Percentiles rank a stretch among this genome's conserved stretches.
phyloP scores from a whole-genome alignment of 2,329 filamentous ascomycete genomes.

The Gnomoniopsis sp. region DNA sequence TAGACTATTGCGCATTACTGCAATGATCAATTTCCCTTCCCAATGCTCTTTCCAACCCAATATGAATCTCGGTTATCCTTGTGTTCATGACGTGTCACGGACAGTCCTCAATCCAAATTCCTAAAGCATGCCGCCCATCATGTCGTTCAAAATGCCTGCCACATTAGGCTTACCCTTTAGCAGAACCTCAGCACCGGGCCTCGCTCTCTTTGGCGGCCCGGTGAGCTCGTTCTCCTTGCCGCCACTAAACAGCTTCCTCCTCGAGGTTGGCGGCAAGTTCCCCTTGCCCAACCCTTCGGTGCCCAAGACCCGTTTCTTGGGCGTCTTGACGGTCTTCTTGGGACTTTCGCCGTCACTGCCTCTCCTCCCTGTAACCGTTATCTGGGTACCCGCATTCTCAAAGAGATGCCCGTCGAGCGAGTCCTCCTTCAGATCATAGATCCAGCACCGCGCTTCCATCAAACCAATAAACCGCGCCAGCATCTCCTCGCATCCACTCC shows the following conservation, averaged over 20 bases:
- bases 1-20: no score
- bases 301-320: conserved; percentile 19
- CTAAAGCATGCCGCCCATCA: conserved; percentile 35
- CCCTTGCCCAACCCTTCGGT: not conserved
- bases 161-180: conserved; percentile 66
- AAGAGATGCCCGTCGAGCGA: conserved; percentile 68
- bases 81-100: not conserved
- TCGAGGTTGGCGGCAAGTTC: not conserved
- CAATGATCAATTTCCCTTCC: no score
- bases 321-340: conserved; percentile 15
- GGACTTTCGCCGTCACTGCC: conserved; percentile 19
- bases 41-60: not conserved
- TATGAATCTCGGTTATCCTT: not conserved
- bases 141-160: conserved; percentile 75
- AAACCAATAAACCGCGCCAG: conserved; percentile 71
- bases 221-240: conserved; percentile 38
- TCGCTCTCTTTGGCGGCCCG: conserved; percentile 49
- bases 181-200: conserved; percentile 58
- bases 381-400: conserved; percentile 52
- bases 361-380: conserved; percentile 29
- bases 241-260: conserved; percentile 1
- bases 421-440: conserved; percentile 65
- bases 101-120: not conserved
- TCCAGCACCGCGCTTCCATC: conserved; percentile 77
- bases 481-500: conserved; percentile 69